Conservation (phyloP, 2,329 filamentous ascomycete species). For the Diaporthe citriasiana region DNA sequence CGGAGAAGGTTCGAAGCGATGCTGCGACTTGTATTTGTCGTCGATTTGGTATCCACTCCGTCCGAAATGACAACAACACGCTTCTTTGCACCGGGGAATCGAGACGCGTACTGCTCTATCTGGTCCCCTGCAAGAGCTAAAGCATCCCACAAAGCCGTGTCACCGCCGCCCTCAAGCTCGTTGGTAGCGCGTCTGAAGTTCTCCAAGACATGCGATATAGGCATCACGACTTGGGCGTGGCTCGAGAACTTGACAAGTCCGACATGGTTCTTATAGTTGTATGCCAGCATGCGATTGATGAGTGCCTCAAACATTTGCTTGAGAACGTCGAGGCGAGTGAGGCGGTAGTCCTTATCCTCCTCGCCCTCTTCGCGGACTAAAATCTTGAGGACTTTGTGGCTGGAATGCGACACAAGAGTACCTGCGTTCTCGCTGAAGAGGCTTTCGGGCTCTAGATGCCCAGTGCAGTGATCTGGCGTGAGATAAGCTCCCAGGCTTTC, state of each 20-base stretch:
- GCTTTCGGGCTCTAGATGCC: conserved; percentile 1
- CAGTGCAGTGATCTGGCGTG: neutral
- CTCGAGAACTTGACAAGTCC: conserved; percentile 27
- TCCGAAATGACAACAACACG: conserved; percentile 31
- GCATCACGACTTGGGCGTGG: conserved; percentile 19
- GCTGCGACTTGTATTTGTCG: neutral
- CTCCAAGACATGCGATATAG: conserved; percentile 29
- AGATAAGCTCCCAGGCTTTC: neutral
- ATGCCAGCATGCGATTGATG: conserved; percentile 33
- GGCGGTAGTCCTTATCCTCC: neutral
- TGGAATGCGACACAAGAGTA: neutral
- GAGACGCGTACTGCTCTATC: conserved; percentile 22
- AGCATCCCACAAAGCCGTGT: conserved; percentile 36
- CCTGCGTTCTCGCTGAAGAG: neutral
- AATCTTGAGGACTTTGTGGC: conserved; percentile 16
- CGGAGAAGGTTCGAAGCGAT: neutral
- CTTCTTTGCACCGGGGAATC: conserved; percentile 23
- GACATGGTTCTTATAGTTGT: conserved; percentile 30
- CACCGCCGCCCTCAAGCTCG: neutral
- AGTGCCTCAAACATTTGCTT: conserved; percentile 35
- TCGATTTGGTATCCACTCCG: conserved; percentile 23
- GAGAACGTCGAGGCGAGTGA: conserved; percentile 25
- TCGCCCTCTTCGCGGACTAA: neutral
- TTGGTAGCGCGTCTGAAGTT: conserved; percentile 31
- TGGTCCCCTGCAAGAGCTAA: conserved; percentile 26